These are phyloP conservation scores for Raphidocelis subcapitata DNA, from an alignment of 139 green algal genomes.

Conservation along the genomic window DNA sequence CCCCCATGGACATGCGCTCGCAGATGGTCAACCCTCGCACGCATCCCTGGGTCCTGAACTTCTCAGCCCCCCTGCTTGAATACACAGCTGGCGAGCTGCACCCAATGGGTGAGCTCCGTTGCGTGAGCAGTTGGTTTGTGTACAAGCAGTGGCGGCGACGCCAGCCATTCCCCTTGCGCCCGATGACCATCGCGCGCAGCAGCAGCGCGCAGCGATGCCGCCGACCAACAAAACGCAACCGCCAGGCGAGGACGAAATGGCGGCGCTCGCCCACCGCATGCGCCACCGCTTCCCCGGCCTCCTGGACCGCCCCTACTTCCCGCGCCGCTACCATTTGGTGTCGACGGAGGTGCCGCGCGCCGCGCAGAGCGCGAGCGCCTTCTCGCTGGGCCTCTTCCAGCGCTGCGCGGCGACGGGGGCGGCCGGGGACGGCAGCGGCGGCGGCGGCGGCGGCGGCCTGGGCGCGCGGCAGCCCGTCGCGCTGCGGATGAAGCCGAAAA, in stretches of 20 bases:
- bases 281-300: conserved; percentile 36
- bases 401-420: not conserved
- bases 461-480: conserved; percentile 38
- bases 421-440: not conserved
- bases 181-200: not conserved
- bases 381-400: conserved; percentile 43
- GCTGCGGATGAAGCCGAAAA: conserved; percentile 51
- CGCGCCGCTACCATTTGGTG: conserved; percentile 43
- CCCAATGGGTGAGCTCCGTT: conserved; percentile 24
- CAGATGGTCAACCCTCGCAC: not conserved
- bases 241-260: conserved; percentile 51
- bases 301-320: conserved; percentile 26
- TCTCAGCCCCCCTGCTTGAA: conserved; percentile 17
- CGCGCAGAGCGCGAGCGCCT: conserved; percentile 41
- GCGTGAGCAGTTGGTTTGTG: not conserved
- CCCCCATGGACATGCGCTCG: too few relatives aligned
- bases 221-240: not conserved
- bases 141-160: not conserved
- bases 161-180: too few relatives aligned
- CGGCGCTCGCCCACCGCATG: conserved; percentile 32
- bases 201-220: not conserved
- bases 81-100: conserved; percentile 43
- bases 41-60: conserved; percentile 37
- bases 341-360: conserved; percentile 49
- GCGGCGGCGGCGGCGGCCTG: not conserved